A percentile compares a stretch with the other conserved stretches of the same genome.
These are phyloP conservation scores for Phytophthora hibernalis DNA, from an alignment of 352 stramenopile species.

Conservation along the genomic window DNA sequence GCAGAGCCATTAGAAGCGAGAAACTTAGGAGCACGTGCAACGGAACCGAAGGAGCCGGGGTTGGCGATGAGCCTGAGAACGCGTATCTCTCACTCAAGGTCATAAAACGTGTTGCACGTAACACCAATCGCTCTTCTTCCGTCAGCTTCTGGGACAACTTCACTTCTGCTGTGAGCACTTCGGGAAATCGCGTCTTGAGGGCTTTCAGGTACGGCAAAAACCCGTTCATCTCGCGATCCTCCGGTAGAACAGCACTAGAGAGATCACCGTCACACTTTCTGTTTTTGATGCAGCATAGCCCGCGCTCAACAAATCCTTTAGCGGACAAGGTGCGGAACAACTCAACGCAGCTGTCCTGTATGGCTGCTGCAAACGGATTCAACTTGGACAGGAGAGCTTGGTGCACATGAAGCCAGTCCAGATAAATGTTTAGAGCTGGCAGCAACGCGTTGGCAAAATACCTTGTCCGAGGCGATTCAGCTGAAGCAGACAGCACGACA, in stretches of 20 bases:
- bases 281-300: slow-evolving; percentile 26
- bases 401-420: slow-evolving; percentile 55
- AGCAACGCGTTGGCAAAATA: slow-evolving; percentile 48
- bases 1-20: not conserved
- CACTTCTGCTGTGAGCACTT: slow-evolving; percentile 9
- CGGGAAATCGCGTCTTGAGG: slow-evolving; percentile 10
- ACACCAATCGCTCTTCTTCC: slow-evolving; percentile 31
- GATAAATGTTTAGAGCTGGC: slow-evolving; percentile 44
- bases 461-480: slow-evolving; percentile 26
- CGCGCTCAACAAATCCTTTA: slow-evolving; percentile 33
- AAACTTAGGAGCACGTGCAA: not conserved
- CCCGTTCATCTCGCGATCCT: slow-evolving; percentile 49
- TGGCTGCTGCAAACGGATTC: slow-evolving; percentile 9
- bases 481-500: slow-evolving; percentile 22
- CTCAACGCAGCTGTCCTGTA: slow-evolving; percentile 20
- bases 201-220: slow-evolving; percentile 45
- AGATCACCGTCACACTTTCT: slow-evolving; percentile 24
- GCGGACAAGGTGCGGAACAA: slow-evolving; percentile 29
- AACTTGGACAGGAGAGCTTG: slow-evolving; percentile 14
- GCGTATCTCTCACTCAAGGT: slow-evolving; percentile 36
- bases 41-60: not conserved
- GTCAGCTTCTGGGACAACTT: slow-evolving; percentile 8
- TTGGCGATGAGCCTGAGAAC: slow-evolving; percentile 10
- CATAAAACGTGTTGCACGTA: slow-evolving; percentile 29
- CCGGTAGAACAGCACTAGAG: slow-evolving; percentile 31